Evolutionary conservation across 306 rosid species (phyloP).

Genomic region (Astragalus glycyphyllos): DNA sequence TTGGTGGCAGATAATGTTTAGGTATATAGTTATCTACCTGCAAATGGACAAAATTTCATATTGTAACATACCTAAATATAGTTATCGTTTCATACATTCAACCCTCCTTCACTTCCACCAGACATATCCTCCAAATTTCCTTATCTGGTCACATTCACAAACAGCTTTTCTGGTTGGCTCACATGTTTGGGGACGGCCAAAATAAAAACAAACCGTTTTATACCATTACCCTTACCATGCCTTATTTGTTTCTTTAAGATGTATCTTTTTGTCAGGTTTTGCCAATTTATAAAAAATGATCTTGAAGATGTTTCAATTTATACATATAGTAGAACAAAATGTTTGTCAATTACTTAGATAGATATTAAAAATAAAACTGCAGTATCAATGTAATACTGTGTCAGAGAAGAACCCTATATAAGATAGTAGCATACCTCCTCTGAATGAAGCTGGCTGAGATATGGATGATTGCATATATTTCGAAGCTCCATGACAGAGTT

Average conservation of each 20-base stretch:
- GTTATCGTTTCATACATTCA: slow-evolving; percentile 7
- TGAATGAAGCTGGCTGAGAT: slow-evolving; percentile 95
- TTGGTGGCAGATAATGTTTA: slow-evolving; percentile 89
- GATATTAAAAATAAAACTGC: slow-evolving; percentile 8
- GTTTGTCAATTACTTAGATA: slow-evolving; percentile 7
- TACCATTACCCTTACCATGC: not conserved
- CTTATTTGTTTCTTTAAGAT: not conserved
- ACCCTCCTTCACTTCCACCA: slow-evolving; percentile 15
- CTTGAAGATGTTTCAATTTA: slow-evolving; percentile 18
- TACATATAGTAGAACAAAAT: not conserved
- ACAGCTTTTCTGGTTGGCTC: slow-evolving; percentile 10
- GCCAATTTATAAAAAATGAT: slow-evolving; percentile 17
- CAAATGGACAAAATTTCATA: slow-evolving; percentile 41
- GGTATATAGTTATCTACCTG: slow-evolving; percentile 91
- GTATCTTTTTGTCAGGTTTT: slow-evolving; percentile 3
- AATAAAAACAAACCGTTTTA: slow-evolving; percentile 24
- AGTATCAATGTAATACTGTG: not conserved
- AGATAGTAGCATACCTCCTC: slow-evolving; percentile 77
- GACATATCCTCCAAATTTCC: slow-evolving; percentile 29
- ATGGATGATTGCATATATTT: slow-evolving; percentile 99
- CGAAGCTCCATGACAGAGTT: slow-evolving; percentile 99
- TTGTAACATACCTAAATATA: slow-evolving; percentile 3
- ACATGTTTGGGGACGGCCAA: slow-evolving; percentile 1
- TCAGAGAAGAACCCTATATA: slow-evolving; percentile 32
- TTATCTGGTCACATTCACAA: slow-evolving; percentile 1